Evolutionary conservation across 306 rosid species (phyloP).

Genomic region (Rosa persica): DNA sequence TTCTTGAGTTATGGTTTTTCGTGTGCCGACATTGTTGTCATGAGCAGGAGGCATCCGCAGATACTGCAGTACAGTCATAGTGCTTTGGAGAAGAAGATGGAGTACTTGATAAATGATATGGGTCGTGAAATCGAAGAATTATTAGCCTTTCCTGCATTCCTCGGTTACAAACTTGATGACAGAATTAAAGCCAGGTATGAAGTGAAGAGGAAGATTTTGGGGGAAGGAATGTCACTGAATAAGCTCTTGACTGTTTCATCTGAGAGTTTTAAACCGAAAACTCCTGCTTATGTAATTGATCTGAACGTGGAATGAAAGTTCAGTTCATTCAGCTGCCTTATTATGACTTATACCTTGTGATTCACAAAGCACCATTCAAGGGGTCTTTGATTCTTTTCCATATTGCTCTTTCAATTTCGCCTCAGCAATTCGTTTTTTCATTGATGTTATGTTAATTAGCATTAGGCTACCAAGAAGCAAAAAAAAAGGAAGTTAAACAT

Average conservation of each 20-base stretch:
- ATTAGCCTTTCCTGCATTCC: constrained; percentile 72
- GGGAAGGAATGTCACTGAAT: constrained; percentile 59
- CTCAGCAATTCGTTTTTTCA: neutral
- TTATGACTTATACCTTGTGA: neutral
- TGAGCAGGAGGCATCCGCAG: constrained; percentile 82
- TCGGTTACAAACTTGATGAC: constrained; percentile 69
- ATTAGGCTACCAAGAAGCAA: neutral
- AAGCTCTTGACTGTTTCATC: constrained; percentile 65
- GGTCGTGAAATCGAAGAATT: constrained; percentile 66
- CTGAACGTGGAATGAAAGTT: constrained; percentile 28
- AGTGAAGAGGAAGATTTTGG: constrained; percentile 39
- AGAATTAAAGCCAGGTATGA: constrained; percentile 78
- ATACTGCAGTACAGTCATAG: constrained; percentile 60
- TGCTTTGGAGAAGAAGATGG: constrained; percentile 67
- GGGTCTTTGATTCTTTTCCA: neutral
- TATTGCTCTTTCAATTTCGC: neutral
- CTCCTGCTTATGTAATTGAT: constrained; percentile 21
- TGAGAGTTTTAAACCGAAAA: constrained; percentile 40
- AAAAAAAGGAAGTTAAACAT: neutral
- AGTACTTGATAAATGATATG: constrained; percentile 69
- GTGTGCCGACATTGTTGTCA: constrained; percentile 52
- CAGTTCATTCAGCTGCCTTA: neutral
- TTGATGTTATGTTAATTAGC: neutral
- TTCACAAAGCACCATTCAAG: neutral
- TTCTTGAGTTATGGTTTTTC: constrained; percentile 65